phyloP scores from a whole-genome alignment of 2,329 filamentous ascomycete genomes.

The Chaetothyriales sp. region DNA sequence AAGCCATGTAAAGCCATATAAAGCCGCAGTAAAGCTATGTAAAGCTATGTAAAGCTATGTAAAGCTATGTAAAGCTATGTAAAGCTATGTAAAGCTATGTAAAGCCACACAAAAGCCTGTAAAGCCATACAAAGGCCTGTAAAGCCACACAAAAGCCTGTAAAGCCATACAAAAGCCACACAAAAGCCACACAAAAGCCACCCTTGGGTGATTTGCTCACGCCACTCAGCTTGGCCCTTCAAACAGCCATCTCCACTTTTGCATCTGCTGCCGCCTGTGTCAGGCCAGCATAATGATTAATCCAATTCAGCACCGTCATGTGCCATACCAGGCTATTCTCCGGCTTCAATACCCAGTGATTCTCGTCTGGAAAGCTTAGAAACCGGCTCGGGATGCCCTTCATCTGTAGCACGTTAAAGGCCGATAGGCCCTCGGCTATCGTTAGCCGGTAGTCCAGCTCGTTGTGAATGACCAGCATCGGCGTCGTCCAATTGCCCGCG shows the following conservation, averaged over 20 bases:
- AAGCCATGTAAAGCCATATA: too few relatives aligned
- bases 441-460: conserved; percentile 81
- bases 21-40: too few relatives aligned
- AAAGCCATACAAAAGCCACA: too few relatives aligned
- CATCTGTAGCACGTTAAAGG: conserved; percentile 75
- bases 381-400: conserved; percentile 63
- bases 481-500: conserved; percentile 63
- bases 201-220: too few relatives aligned
- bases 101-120: too few relatives aligned
- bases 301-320: conserved; percentile 66
- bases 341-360: conserved; percentile 75
- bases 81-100: too few relatives aligned
- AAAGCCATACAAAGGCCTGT: too few relatives aligned
- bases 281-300: conserved; percentile 46
- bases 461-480: conserved; percentile 79
- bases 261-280: conserved; percentile 28
- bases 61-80: too few relatives aligned
- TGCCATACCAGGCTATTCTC: conserved; percentile 92
- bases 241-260: conserved; percentile 7
- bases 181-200: too few relatives aligned
- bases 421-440: conserved; percentile 68
- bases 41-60: too few relatives aligned
- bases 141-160: too few relatives aligned
- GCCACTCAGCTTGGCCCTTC: too few relatives aligned
- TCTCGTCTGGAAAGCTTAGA: conserved; percentile 67